A percentile compares a stretch with the other conserved stretches of the same genome.
phyloP scores from a whole-genome alignment of 23 red algal species.

The Gracilaria vermiculophylla region DNA sequence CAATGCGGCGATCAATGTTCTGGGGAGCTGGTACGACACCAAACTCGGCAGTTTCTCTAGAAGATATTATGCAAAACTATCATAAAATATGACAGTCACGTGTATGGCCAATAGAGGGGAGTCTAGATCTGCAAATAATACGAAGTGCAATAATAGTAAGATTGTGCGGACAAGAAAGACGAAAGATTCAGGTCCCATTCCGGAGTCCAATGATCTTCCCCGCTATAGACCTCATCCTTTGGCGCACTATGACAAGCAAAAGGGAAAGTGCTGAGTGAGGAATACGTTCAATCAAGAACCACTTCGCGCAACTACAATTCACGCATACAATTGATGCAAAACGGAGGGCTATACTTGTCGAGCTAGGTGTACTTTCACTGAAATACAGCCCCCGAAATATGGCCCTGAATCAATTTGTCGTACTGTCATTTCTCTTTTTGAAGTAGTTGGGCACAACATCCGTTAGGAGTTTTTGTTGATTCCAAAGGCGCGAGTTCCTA shows the following conservation, averaged over 20 bases:
- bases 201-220: not conserved
- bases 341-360: not conserved
- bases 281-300: not conserved
- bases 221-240: not conserved
- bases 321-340: not conserved
- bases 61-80: not conserved
- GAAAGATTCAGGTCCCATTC: not conserved
- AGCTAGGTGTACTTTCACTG: not conserved
- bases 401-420: not conserved
- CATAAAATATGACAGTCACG: not conserved
- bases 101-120: not conserved
- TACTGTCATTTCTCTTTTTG: too few species aligned
- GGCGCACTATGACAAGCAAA: conserved; percentile 18
- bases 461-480: too few species aligned
- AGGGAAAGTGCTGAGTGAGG: conserved; percentile 16
- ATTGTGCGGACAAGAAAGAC: conserved; percentile 13
- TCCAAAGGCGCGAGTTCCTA: too few species aligned
- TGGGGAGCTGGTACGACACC: conserved; percentile 24
- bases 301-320: not conserved
- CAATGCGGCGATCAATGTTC: conserved; percentile 22
- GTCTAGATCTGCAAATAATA: not conserved
- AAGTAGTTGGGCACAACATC: too few species aligned
- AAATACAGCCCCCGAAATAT: not conserved
- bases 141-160: not conserved
- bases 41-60: not conserved